Evolutionary conservation across 2,329 filamentous ascomycete genomes (phyloP).

Genomic region (Monilinia fructicola): DNA sequence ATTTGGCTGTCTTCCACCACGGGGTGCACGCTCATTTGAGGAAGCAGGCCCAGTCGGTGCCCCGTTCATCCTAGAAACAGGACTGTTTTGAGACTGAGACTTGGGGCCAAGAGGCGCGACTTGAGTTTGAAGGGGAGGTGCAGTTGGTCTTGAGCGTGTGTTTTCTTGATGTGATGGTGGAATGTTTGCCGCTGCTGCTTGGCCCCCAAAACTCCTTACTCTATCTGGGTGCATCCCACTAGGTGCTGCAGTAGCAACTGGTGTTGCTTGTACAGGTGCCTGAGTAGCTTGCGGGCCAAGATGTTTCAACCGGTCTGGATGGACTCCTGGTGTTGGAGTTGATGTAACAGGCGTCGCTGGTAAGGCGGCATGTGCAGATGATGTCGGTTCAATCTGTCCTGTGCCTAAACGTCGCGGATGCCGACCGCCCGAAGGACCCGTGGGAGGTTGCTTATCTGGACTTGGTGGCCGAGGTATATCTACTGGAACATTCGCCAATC

Average conservation of each 20-base stretch:
- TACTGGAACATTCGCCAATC: slow-evolving; percentile 22
- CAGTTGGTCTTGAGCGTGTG: slow-evolving; percentile 40
- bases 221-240: slow-evolving; percentile 40
- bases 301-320: slow-evolving; percentile 48
- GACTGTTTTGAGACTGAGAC: slow-evolving; percentile 35
- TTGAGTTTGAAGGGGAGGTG: slow-evolving; percentile 36
- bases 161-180: slow-evolving; percentile 39
- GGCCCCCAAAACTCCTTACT: slow-evolving; percentile 33
- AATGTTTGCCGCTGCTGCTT: slow-evolving; percentile 36
- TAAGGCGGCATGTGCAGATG: slow-evolving; percentile 30
- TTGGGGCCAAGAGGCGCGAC: slow-evolving; percentile 40
- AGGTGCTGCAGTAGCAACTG: slow-evolving; percentile 37
- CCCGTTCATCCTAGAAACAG: slow-evolving; percentile 32
- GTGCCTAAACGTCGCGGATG: slow-evolving; percentile 34
- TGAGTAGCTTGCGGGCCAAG: slow-evolving; percentile 43
- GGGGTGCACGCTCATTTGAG: slow-evolving; percentile 37
- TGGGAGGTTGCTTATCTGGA: slow-evolving; percentile 41
- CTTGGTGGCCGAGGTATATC: slow-evolving; percentile 38
- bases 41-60: slow-evolving; percentile 41
- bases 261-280: slow-evolving; percentile 41
- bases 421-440: slow-evolving; percentile 39
- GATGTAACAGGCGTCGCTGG: slow-evolving; percentile 37
- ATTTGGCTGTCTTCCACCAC: slow-evolving; percentile 52
- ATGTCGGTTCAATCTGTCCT: slow-evolving; percentile 34
- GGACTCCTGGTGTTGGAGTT: slow-evolving; percentile 31